Percentiles rank a stretch among this genome's conserved stretches.
Conservation (phyloP, 306 rosid species). For the Citrullus amarus region DNA sequence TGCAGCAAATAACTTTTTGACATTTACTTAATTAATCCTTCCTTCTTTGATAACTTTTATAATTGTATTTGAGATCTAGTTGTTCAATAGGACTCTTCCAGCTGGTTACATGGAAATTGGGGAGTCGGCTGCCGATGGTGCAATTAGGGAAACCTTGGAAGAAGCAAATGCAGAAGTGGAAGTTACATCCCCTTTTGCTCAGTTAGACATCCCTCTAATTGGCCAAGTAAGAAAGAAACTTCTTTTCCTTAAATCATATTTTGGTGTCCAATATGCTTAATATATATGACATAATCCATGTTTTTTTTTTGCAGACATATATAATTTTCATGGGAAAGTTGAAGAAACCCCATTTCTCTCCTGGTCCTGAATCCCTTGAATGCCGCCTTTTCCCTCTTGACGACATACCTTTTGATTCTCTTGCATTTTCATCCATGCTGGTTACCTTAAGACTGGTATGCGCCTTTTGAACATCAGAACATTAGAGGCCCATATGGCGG, state of each 20-base stretch:
- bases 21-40: slow-evolving; percentile 3
- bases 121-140: slow-evolving; percentile 94
- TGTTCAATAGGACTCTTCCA: slow-evolving; percentile 76
- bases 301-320: slow-evolving; percentile 50
- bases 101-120: slow-evolving; percentile 96
- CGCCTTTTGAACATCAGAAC: background rate
- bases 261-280: slow-evolving; percentile 7
- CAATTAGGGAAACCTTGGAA: slow-evolving; percentile 88
- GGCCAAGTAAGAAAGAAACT: slow-evolving; percentile 59
- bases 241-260: background rate
- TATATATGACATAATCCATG: slow-evolving; percentile 8
- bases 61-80: slow-evolving; percentile 13
- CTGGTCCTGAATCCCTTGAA: slow-evolving; percentile 93
- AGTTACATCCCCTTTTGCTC: slow-evolving; percentile 80
- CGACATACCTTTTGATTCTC: slow-evolving; percentile 72
- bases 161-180: slow-evolving; percentile 97
- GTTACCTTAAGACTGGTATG: slow-evolving; percentile 85
- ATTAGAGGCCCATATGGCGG: background rate
- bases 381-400: slow-evolving; percentile 68
- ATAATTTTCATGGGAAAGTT: slow-evolving; percentile 78
- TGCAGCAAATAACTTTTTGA: background rate
- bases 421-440: slow-evolving; percentile 91
- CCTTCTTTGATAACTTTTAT: slow-evolving; percentile 9
- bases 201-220: slow-evolving; percentile 85
- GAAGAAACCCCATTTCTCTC: slow-evolving; percentile 78